A percentile compares a stretch with the other conserved stretches of the same genome.
These are phyloP conservation scores for Sporothrix brasiliensis DNA, from an alignment of 2,329 filamentous ascomycete genomes.

Conservation along the genomic window DNA sequence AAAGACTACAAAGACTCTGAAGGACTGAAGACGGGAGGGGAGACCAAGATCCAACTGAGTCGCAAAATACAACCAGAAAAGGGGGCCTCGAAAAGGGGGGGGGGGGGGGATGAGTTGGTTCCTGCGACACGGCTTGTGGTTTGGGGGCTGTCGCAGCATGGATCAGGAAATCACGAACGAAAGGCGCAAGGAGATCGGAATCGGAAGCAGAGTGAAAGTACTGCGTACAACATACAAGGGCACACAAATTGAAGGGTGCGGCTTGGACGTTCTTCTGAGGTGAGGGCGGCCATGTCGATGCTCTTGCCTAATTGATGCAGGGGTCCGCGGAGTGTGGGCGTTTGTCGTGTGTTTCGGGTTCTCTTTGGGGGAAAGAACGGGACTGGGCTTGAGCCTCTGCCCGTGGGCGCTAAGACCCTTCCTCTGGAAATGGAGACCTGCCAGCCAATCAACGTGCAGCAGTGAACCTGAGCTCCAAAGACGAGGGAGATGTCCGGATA, in stretches of 20 bases:
- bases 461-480: background rate
- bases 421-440: background rate
- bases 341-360: constrained; percentile 12
- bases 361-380: background rate
- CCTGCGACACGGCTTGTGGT: constrained; percentile 18
- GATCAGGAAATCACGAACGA: background rate
- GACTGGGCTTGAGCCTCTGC: background rate
- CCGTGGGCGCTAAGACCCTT: constrained; percentile 4
- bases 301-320: constrained; percentile 6
- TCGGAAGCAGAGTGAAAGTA: background rate
- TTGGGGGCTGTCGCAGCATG: constrained; percentile 18
- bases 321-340: background rate
- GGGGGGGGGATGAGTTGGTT: constrained; percentile 1
- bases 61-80: background rate
- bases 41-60: background rate
- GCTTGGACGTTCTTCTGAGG: too few species aligned
- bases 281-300: background rate
- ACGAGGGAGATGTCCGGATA: too few species aligned
- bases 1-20: background rate
- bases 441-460: constrained; percentile 9
- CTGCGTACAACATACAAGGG: background rate
- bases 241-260: background rate
- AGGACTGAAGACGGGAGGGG: background rate
- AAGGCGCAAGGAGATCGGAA: background rate
- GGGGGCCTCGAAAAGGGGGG: too few species aligned